Evolutionary conservation across 176 grass and related monocot genomes (phyloP).

Genomic region (Secale cereale): DNA sequence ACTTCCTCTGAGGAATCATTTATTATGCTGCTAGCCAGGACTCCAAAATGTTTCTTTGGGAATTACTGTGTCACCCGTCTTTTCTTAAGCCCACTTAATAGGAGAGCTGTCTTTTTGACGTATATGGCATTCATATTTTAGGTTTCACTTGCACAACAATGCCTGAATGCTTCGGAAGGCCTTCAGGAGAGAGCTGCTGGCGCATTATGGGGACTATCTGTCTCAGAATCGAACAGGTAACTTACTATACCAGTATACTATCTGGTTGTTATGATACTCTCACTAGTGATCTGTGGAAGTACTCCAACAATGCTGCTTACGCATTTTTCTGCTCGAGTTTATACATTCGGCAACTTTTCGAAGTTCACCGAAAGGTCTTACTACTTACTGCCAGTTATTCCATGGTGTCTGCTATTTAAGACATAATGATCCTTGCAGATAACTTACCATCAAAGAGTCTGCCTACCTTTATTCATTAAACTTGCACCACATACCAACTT

Average conservation of each 20-base stretch:
- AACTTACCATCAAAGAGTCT: neutral
- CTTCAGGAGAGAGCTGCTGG: constrained; percentile 99
- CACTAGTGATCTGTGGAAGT: neutral
- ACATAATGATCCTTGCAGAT: constrained; percentile 11
- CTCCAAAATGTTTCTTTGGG: constrained; percentile 19
- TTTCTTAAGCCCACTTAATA: constrained; percentile 9
- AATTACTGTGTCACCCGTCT: neutral
- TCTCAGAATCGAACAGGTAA: constrained; percentile 99
- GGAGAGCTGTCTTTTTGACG: constrained; percentile 18
- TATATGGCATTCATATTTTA: constrained; percentile 41
- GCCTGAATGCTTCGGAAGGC: constrained; percentile 90
- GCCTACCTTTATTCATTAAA: constrained; percentile 6
- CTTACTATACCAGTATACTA: neutral
- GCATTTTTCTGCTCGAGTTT: neutral
- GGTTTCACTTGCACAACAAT: constrained; percentile 85
- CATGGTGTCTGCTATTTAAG: constrained; percentile 11
- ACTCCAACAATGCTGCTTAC: neutral
- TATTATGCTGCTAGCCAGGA: constrained; percentile 19
- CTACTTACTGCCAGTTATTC: neutral
- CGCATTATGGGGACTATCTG: constrained; percentile 96
- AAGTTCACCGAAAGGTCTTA: neutral
- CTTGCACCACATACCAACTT: constrained; percentile 8
- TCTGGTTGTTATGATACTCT: constrained; percentile 1
- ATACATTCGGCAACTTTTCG: neutral
- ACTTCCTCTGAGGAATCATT: constrained; percentile 6